A percentile compares a stretch with the other conserved stretches of the same genome.
These are phyloP conservation scores for Spergularia bocconei DNA, from an alignment of 148 eudicot genomes.

Conservation along the genomic window DNA sequence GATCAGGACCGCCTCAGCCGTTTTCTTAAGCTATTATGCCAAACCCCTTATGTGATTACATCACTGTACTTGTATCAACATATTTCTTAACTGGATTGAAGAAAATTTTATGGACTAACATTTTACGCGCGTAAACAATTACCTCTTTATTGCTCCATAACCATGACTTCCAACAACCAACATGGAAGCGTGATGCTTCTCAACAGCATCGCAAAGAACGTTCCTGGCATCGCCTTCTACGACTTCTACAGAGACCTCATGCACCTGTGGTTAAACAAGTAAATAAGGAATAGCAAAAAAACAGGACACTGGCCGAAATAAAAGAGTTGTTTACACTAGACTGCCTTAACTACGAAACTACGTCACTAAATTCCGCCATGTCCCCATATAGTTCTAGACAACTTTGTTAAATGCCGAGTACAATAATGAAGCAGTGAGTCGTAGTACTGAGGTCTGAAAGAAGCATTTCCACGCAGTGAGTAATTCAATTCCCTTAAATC, in stretches of 20 bases:
- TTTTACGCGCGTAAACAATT: neutral
- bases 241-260: conserved; percentile 43
- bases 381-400: neutral
- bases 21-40: too few relatives aligned
- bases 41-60: too few relatives aligned
- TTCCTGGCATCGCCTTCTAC: conserved; percentile 82
- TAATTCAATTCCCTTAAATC: too few relatives aligned
- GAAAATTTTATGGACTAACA: too few relatives aligned
- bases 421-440: too few relatives aligned
- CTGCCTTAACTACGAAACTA: neutral
- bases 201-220: conserved; percentile 75
- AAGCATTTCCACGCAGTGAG: neutral
- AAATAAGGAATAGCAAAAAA: neutral
- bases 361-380: neutral
- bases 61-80: too few relatives aligned
- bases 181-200: conserved; percentile 63
- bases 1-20: too few relatives aligned
- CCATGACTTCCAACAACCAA: conserved; percentile 82
- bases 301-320: neutral
- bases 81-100: too few relatives aligned
- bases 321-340: neutral
- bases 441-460: neutral
- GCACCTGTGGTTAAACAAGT: conserved; percentile 33
- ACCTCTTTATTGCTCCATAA: conserved; percentile 81
- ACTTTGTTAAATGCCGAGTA: too few relatives aligned